These are phyloP conservation scores for Spirogloea muscicola DNA, from an alignment of 139 green algal species.

Conservation along the genomic window DNA sequence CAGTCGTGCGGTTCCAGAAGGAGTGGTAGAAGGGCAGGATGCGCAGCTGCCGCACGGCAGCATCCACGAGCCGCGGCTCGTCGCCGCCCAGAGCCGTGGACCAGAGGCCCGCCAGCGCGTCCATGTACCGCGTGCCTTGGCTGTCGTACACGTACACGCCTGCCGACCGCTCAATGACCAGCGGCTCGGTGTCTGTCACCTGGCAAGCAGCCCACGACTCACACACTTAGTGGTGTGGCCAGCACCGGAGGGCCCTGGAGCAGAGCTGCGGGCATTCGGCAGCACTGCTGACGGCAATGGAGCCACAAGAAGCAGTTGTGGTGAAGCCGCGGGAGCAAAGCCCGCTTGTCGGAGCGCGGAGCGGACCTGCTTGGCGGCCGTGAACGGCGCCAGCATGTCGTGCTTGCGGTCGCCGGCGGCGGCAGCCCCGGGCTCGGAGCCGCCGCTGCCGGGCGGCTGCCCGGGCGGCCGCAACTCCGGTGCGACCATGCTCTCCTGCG, in stretches of 20 bases:
- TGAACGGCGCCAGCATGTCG: conserved; percentile 36
- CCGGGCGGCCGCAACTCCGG: too few relatives aligned
- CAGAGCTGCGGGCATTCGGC: too few relatives aligned
- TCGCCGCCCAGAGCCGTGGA: conserved; percentile 43
- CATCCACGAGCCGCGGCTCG: conserved; percentile 29
- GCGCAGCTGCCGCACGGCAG: conserved; percentile 36
- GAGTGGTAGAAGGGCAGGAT: conserved; percentile 53
- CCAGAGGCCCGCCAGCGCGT: conserved; percentile 53
- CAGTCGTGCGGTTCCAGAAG: conserved; percentile 53
- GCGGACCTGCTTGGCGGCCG: conserved; percentile 23
- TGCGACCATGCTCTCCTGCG: too few relatives aligned
- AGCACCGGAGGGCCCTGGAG: too few relatives aligned
- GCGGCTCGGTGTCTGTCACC: conserved; percentile 12
- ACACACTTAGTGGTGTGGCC: too few relatives aligned
- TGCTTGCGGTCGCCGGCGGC: not conserved
- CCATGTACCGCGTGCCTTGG: conserved; percentile 45
- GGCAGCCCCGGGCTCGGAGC: not conserved
- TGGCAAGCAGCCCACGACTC: too few relatives aligned
- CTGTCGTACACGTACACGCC: conserved; percentile 49
- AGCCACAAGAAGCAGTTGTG: too few relatives aligned
- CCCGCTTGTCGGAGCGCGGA: too few relatives aligned
- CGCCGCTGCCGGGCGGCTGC: too few relatives aligned
- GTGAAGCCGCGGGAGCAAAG: too few relatives aligned
- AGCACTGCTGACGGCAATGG: too few relatives aligned
- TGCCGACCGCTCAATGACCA: conserved; percentile 38